Evolutionary conservation across 495 filamentous ascomycete genomes (phyloP), one percentile per base, ranked within the genome.

Genomic region (Paragyromitra xinjiangensis): DNA sequence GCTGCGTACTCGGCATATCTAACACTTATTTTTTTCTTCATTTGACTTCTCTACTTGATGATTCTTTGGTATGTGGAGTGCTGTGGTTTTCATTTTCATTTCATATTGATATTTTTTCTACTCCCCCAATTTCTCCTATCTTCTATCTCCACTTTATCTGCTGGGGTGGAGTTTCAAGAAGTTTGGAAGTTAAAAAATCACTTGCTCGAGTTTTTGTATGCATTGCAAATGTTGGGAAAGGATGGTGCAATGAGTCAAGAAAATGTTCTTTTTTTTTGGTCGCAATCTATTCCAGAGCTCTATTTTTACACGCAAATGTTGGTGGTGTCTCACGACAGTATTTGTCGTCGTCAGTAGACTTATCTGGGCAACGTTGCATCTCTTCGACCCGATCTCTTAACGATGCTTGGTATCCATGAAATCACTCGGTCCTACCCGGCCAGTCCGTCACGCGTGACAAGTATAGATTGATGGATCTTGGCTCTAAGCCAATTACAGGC

Each of bases 91-190:
- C 56, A 16, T 61, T 77, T 55, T 48, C 40, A 77, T 71, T 61
- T 58, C 40, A 77, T 66, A 72, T 22, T 58, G 80, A 77, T 81
- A 59, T 65, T 59, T 14, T 58, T 65, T 62, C 73, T 78, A 24
- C 59, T 24, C 59, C 80, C 29, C 55, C 71, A 44, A 37, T 59
- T 29, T 62, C 51, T 68, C 24, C 44, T 51, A 26, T 48, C 19
- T 44, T 51, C 39, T 62, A 63, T 59, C 39, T 14, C 22, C 26
- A 40, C 58, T 9, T 62, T 50, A 24, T 71, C 40, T 71, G n/a
- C 56, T 71, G 55, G 68, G 22, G 48, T 55, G 26, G 42, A 37
- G 45, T 67, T 67, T 55, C 44, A 40, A 39, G 29, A 53, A 56
- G 42, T n/a, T 37, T 48, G 51, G 62, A 50, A 48, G 19, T 40